Evolutionary conservation across 345 rosid genomes (phyloP).

Genomic region (Populus euphratica): DNA sequence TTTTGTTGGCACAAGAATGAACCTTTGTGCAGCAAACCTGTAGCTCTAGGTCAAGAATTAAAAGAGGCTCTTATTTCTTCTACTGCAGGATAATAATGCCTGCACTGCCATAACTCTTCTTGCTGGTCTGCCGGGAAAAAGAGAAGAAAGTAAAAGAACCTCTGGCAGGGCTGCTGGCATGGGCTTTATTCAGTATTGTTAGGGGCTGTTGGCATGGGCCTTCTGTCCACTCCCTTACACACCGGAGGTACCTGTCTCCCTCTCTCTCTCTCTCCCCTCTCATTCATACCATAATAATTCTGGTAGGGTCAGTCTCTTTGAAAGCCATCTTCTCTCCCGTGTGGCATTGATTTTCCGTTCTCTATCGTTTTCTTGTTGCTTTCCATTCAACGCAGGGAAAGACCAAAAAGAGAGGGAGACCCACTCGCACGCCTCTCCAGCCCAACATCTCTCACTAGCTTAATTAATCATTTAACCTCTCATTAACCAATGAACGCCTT

Average conservation of each 20-base stretch:
- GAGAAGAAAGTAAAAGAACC: too few species aligned
- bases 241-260: not conserved
- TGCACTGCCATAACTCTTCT: too few species aligned
- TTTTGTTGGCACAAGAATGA: not conserved
- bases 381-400: conserved; percentile 5
- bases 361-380: conserved; percentile 10
- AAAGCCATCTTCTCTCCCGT: conserved; percentile 26
- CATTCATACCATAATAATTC: conserved; percentile 24
- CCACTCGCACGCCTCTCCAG: conserved; percentile 18
- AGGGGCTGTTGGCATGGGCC: not conserved
- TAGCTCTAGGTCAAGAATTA: not conserved
- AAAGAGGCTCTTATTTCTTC: not conserved
- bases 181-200: not conserved
- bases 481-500: not conserved
- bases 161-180: not conserved
- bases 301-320: conserved; percentile 6
- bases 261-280: not conserved
- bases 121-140: too few species aligned
- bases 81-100: too few species aligned
- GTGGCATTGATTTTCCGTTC: conserved; percentile 35
- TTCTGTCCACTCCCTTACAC: not conserved
- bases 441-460: not conserved
- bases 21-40: not conserved
- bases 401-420: conserved; percentile 25
- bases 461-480: not conserved